Conservation (phyloP, 1,284 basidiomycete genomes). For the Moesziomyces globuligerus region DNA sequence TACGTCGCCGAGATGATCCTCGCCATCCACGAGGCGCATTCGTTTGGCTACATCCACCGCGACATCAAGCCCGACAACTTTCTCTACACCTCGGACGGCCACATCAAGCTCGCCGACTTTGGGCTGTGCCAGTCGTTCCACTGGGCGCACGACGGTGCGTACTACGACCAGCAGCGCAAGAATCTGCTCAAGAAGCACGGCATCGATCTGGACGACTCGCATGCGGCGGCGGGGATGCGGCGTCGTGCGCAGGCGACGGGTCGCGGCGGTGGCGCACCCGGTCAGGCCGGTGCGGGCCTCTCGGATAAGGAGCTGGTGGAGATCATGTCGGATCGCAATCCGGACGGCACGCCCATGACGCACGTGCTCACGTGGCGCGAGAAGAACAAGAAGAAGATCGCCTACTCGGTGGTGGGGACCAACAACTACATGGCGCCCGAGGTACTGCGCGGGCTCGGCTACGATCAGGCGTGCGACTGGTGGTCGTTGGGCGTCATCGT, state of each 20-base stretch:
- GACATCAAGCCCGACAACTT: conserved; percentile 98
- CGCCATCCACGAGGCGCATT: conserved; percentile 92
- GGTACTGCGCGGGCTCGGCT: conserved; percentile 84
- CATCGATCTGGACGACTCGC: conserved; percentile 83
- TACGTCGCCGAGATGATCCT: conserved; percentile 98
- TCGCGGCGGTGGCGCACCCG: conserved; percentile 20
- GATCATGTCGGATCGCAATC: conserved; percentile 61
- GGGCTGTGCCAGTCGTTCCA: conserved; percentile 74
- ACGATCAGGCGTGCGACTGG: conserved; percentile 95
- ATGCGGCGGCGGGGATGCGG: conserved; percentile 69
- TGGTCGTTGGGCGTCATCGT: conserved; percentile 96
- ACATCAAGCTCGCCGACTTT: conserved; percentile 94
- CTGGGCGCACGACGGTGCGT: conserved; percentile 67
- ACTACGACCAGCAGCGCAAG: conserved; percentile 92
- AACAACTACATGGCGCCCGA: conserved; percentile 84
- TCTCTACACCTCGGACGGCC: conserved; percentile 88
- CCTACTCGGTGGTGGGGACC: conserved; percentile 83
- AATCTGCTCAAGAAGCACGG: conserved; percentile 91
- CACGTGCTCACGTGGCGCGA: conserved; percentile 82
- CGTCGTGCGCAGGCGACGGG: conserved; percentile 26
- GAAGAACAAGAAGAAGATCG: conserved; percentile 84
- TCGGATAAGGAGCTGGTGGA: conserved; percentile 54
- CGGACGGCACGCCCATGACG: conserved; percentile 62
- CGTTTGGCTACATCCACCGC: conserved; percentile 93
- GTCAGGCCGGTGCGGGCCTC: conserved; percentile 34